Conservation (phyloP, 768 basidiomycete species). For the Naganishia kalamii region DNA sequence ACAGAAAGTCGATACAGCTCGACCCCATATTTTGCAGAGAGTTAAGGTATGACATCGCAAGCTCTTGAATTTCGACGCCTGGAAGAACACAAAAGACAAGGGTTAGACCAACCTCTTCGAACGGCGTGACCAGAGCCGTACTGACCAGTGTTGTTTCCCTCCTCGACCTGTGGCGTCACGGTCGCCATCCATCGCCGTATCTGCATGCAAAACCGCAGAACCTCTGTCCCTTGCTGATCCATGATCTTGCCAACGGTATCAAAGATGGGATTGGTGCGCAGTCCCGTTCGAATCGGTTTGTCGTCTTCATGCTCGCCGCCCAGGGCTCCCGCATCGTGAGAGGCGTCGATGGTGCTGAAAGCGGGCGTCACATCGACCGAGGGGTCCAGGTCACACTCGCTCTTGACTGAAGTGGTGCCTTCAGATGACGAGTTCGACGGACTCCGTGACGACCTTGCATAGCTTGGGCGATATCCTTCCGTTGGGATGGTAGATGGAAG, state of each 20-base stretch:
- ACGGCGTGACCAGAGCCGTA: not conserved
- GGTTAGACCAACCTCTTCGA: not conserved
- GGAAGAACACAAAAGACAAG: not conserved
- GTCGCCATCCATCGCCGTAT: constrained; percentile 16
- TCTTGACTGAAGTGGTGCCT: not conserved
- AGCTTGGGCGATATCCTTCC: not conserved
- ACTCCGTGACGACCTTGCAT: constrained; percentile 2
- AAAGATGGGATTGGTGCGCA: constrained; percentile 15
- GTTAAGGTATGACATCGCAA: constrained; percentile 14
- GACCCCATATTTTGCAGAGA: constrained; percentile 20
- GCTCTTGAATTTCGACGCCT: constrained; percentile 24
- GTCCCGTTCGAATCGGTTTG: constrained; percentile 13
- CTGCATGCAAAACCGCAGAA: constrained; percentile 15
- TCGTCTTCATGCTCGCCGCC: constrained; percentile 13
- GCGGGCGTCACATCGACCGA: constrained; percentile 9
- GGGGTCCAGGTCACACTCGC: not conserved
- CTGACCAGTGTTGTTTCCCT: constrained; percentile 24
- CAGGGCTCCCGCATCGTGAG: not conserved
- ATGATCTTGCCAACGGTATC: constrained; percentile 7
- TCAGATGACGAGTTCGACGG: constrained; percentile 4
- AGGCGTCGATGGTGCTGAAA: constrained; percentile 16
- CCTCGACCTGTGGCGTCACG: constrained; percentile 19
- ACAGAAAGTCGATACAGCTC: constrained; percentile 17
- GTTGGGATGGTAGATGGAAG: constrained; percentile 7
- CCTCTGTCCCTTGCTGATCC: constrained; percentile 16